Conservation (phyloP, 1,139 yeast genomes). For the Schizosaccharomyces versatilis region DNA sequence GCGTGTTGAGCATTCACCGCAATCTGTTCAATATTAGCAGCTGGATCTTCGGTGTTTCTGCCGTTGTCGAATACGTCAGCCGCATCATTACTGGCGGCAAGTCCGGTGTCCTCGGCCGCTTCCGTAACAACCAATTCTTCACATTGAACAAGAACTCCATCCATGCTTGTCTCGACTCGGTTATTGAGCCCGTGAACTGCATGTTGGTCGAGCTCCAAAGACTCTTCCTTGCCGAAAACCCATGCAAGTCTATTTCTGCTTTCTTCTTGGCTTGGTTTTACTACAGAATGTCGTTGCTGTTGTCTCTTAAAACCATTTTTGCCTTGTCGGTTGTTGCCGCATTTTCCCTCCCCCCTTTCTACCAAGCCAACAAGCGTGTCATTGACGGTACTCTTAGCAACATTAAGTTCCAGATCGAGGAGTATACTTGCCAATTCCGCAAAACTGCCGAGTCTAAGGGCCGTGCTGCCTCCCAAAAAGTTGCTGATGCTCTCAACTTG, state of each 20-base stretch:
- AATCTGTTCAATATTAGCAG: constrained; percentile 8
- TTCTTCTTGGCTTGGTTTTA: constrained; percentile 43
- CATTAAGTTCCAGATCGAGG: too few species aligned
- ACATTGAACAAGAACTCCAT: constrained; percentile 10
- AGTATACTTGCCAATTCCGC: too few species aligned
- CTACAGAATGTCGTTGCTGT: constrained; percentile 53
- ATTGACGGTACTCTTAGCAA: not conserved
- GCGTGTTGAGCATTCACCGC: constrained; percentile 7
- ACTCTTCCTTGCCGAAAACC: constrained; percentile 41
- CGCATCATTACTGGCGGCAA: constrained; percentile 5
- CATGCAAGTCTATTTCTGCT: constrained; percentile 49
- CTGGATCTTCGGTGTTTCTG: constrained; percentile 7
- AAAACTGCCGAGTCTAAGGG: too few species aligned
- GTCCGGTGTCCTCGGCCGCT: constrained; percentile 8
- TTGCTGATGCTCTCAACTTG: too few species aligned
- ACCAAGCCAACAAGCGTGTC: constrained; percentile 41
- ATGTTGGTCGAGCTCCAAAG: constrained; percentile 27
- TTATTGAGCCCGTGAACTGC: constrained; percentile 14
- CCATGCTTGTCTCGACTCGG: constrained; percentile 17
- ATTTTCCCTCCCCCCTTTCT: constrained; percentile 58
- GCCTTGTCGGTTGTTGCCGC: constrained; percentile 30
- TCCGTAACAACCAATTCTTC: constrained; percentile 5
- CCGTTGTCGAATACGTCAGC: constrained; percentile 10
- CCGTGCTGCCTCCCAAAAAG: too few species aligned
- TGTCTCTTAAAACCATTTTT: constrained; percentile 49